A percentile compares a stretch with the other conserved stretches of the same genome.
Conservation (phyloP, 805 yeast species). For the Yamadazyma akitaensis region DNA sequence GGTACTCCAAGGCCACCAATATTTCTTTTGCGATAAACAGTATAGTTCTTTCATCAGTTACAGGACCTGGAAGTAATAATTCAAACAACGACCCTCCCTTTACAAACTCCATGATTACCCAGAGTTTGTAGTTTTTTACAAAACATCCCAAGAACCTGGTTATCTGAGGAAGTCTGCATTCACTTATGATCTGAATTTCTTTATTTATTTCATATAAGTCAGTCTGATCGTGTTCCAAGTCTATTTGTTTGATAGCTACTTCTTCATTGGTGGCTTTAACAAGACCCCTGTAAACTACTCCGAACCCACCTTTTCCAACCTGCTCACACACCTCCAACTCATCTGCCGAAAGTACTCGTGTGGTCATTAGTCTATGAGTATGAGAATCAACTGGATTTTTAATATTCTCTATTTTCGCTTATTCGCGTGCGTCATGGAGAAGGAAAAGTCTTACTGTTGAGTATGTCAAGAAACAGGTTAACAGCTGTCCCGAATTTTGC, state of each 20-base stretch:
- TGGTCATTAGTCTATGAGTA: slow-evolving; percentile 1
- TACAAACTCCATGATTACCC: slow-evolving; percentile 81
- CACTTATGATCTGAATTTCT: slow-evolving; percentile 66
- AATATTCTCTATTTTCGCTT: background rate
- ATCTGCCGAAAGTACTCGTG: slow-evolving; percentile 29
- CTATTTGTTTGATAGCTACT: slow-evolving; percentile 66
- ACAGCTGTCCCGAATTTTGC: background rate
- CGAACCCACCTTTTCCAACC: slow-evolving; percentile 78
- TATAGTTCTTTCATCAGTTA: slow-evolving; percentile 49
- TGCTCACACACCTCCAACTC: slow-evolving; percentile 46
- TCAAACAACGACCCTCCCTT: slow-evolving; percentile 77
- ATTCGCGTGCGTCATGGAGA: background rate
- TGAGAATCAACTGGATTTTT: background rate
- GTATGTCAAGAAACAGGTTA: background rate
- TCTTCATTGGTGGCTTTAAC: slow-evolving; percentile 41
- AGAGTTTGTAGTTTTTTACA: slow-evolving; percentile 62
- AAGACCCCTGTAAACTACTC: slow-evolving; percentile 66
- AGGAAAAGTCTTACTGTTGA: background rate
- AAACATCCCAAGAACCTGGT: slow-evolving; percentile 72
- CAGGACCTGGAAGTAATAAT: slow-evolving; percentile 55
- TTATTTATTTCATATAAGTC: slow-evolving; percentile 70
- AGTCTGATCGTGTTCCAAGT: slow-evolving; percentile 59
- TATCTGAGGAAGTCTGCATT: slow-evolving; percentile 59
- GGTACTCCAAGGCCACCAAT: slow-evolving; percentile 57
- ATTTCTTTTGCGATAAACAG: slow-evolving; percentile 54